Evolutionary conservation across 179 eudicot species (phyloP), one percentile per base, ranked within the genome.

Genomic region (Nepenthes alata): DNA sequence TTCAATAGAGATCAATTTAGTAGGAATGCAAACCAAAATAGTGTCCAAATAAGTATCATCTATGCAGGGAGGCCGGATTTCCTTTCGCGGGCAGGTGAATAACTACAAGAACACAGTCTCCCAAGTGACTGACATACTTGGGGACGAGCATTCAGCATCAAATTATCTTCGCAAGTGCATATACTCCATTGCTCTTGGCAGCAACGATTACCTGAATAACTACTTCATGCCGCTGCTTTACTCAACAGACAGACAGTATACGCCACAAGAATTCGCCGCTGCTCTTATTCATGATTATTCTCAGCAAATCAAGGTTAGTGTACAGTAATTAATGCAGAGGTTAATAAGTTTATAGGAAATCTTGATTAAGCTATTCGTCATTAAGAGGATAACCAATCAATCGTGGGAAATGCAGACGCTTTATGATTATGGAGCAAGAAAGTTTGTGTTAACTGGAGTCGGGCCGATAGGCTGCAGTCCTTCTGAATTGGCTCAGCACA

Each of bases 201-300:
- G 93, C 78, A 93, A 91, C 34, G 98, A 93, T 59, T 93, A 93
- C 53, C 90, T 93, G 50, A 91, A 91, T 74, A 93, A 93, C 75
- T 89, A 93, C 69, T 93, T 93, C 82, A 89, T 93, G 96, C 98
- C 98, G 0, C 37, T 15, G 3, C 60, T 58, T 36, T 93, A 93
- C 62, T 38, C 75, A 0, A 81, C 83, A 35, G 77, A 95, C 63
- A 67, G 79, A 3, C 87, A 57, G 2, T 93, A 73, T 67, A 73
- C 81, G 0, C 84, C 90, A 36, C 71, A 74, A 0, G 93, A 93
- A 49, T 91, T 75, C 49, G 89, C 98, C 47, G 78, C 74, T 54
- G 75, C 74, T 68, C 96, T 89, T 52, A 67, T 86, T 50, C 93
- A 78, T 58, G 81, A 89, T 53, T 93, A 93, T 61, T 11, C 80